These are phyloP conservation scores for Sutorius australiensis DNA, from an alignment of 768 basidiomycete species.

Conservation along the genomic window DNA sequence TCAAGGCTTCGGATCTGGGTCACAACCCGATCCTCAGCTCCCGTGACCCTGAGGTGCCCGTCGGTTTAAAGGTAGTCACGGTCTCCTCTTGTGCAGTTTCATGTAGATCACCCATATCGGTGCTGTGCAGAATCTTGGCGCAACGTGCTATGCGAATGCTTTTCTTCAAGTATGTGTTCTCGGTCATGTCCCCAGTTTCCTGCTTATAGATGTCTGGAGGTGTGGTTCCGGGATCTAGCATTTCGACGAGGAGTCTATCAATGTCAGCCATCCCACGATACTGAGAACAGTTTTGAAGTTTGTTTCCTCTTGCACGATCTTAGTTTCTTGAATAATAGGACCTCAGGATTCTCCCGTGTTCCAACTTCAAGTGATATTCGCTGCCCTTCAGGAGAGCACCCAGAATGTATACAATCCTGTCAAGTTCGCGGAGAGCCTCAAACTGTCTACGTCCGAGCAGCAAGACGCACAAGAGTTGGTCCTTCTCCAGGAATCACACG, in stretches of 20 bases:
- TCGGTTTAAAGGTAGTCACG: conserved; percentile 67
- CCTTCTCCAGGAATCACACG: not conserved
- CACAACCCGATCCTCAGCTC: conserved; percentile 49
- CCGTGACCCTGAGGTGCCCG: conserved; percentile 56
- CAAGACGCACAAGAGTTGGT: conserved; percentile 95
- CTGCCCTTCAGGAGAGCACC: conserved; percentile 74
- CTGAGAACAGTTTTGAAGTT: conserved; percentile 43
- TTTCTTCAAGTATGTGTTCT: conserved; percentile 69
- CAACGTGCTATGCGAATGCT: conserved; percentile 96
- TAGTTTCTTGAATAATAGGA: not conserved
- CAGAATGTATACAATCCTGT: conserved; percentile 76
- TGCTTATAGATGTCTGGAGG: conserved; percentile 40
- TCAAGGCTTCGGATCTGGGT: conserved; percentile 51
- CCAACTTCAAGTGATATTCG: conserved; percentile 76
- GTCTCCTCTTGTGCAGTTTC: not conserved
- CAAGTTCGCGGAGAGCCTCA: conserved; percentile 80
- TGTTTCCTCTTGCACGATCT: conserved; percentile 7
- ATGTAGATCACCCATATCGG: not conserved
- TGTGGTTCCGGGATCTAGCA: conserved; percentile 85
- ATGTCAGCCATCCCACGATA: conserved; percentile 57
- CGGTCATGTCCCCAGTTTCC: not conserved
- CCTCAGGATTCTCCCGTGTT: conserved; percentile 72
- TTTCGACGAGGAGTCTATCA: conserved; percentile 83
- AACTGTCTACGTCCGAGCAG: conserved; percentile 78
- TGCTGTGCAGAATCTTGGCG: conserved; percentile 76